Conservation (phyloP, 805 yeast species). For the Candida pseudofarinosa region DNA sequence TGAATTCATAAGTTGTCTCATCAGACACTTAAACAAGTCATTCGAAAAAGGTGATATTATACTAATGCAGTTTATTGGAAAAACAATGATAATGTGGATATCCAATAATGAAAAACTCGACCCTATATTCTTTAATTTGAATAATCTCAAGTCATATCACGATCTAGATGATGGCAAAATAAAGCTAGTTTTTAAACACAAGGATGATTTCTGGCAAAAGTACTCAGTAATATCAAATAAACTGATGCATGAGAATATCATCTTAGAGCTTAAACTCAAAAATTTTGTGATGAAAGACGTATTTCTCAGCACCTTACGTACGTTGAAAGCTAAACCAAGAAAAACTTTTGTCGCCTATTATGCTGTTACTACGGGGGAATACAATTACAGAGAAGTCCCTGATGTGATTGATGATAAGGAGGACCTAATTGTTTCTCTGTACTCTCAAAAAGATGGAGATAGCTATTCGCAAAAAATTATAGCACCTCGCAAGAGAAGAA, state of each 20-base stretch:
- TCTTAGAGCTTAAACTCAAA: background rate
- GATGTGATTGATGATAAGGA: too few relatives aligned
- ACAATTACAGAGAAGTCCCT: too few relatives aligned
- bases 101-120: slow-evolving; percentile 1
- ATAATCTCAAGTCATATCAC: slow-evolving; percentile 4
- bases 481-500: background rate
- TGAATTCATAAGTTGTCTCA: slow-evolving; percentile 1
- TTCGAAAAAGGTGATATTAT: slow-evolving; percentile 4
- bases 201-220: background rate
- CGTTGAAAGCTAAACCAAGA: background rate
- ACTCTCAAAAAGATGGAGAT: background rate
- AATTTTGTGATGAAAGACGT: background rate
- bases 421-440: too few relatives aligned
- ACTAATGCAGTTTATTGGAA: slow-evolving; percentile 8
- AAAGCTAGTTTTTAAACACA: slow-evolving; percentile 1
- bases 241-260: background rate
- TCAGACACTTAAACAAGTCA: slow-evolving; percentile 5
- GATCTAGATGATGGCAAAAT: slow-evolving; percentile 1
- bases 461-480: background rate
- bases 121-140: slow-evolving; percentile 5
- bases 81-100: slow-evolving; percentile 9
- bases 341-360: background rate
- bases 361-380: too few relatives aligned
- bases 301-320: background rate
- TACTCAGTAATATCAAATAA: background rate